Base-by-base conservation (phyloP, 2,329 filamentous ascomycete species). In the Lachnellula arida region DNA sequence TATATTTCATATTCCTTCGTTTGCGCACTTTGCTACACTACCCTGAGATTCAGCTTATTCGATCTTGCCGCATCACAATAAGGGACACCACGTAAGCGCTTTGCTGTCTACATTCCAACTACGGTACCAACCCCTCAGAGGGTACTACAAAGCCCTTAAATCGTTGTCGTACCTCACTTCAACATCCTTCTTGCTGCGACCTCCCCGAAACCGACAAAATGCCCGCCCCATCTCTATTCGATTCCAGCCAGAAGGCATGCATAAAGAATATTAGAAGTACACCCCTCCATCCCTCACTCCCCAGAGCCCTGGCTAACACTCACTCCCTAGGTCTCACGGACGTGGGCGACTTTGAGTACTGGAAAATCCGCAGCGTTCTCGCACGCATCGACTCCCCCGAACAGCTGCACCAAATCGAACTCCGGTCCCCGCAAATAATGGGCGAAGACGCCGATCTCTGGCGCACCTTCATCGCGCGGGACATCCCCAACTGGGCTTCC, bases 341-440 rank as follows among this genome's bases (percentile, higher is more conserved):
- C 70, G 77, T 97, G 46, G 89, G 89, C 62, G 80, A 85, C 55
- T 75, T 92, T 40, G 84, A 86, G 3, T 90, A 87, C 72, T 73
- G 79, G 23, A 75, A 86, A 60, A 80, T 89, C 51, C 78, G 80
- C 7, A 80, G 83, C 1, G 81, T 97, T 42, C 82, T 97, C 34
- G 67, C 81, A 51, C 86, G 85, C 55, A 76, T 97, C 54, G 84
- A 88, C 53, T 87, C 81, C 60, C 85, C 91, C 1, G 74, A 80
- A 46, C 91, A 96, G 70, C 82, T 97, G 34, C 86, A 83, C 65
- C 68, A 79, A 55, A 80, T 97, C 56, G 92, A 97, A 73, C 59
- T 79, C 50, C 84, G 85, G 67, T 92, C 86, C 5, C 89, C 91
- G 0, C 89, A 96, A 61, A 79, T 97, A 51, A 77, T 81, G 58